Base-by-base conservation (phyloP, 1,139 yeast genomes). In the Pichia sp. region DNA sequence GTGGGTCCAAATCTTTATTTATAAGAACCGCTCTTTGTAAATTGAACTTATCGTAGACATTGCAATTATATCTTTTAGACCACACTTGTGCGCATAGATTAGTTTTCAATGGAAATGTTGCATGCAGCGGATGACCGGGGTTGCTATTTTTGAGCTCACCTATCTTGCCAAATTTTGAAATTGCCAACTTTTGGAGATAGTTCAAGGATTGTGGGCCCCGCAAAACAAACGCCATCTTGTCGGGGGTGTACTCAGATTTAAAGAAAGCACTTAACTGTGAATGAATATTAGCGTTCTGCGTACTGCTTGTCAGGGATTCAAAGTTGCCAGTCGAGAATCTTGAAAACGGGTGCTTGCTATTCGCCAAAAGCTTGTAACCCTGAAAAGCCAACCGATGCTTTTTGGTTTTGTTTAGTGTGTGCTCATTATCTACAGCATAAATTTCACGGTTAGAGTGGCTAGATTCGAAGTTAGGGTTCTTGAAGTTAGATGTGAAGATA, bases 181-280 rank as follows among this genome's bases (percentile, higher is more conserved):
- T 49, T 0, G 82, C 83, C 20, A 82, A 57, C 61, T 80, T 84
- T 52, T 78, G 80, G 45, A 86, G 65, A 41, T 71, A 68, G 58
- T 83, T 82, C 46, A 84, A 61, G 0, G 91, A 82, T 56, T 84
- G 85, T 0, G 89, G 83, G 0, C 91, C 85, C 60, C 78, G 75
- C 2, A 86, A 61, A 1, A 85, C 87, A 36, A 85, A 54, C 0
- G 80, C 71, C 79, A 83, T 79, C 49, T 75, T 82, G 6, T 66
- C 64, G 0, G 79, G 65, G 5, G 53, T 50, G 55, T 71, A 80
- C 53, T 73, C 61, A 0, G 55, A 29, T 1, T 67, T 47, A 55
- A 70, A 78, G 61, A 73, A 76, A 1, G 59, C 48, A 1, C 55
- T 43, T 14, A 78, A 57, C 31, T 58, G 61, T 9, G 63, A 63